Evolutionary conservation across 1,284 basidiomycete genomes (phyloP).

Genomic region (Cutaneotrichosporon sp.): DNA sequence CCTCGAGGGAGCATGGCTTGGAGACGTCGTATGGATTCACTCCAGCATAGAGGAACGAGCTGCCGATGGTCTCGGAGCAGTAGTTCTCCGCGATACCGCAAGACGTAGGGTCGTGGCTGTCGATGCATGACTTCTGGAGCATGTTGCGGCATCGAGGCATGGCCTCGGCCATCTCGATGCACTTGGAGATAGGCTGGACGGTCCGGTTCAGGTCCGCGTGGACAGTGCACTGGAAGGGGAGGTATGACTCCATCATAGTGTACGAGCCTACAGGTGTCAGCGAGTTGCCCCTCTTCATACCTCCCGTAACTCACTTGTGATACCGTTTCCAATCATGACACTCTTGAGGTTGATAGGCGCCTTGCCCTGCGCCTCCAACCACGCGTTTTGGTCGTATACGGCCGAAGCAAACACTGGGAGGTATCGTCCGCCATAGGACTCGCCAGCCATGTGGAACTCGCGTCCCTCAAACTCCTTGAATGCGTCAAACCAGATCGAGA

Average conservation of each 20-base stretch:
- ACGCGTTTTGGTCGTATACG: conserved; percentile 70
- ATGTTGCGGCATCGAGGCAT: conserved; percentile 42
- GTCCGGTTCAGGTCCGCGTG: conserved; percentile 39
- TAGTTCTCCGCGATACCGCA: conserved; percentile 56
- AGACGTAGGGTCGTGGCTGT: conserved; percentile 54
- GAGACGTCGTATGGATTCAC: conserved; percentile 61
- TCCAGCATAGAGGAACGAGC: conserved; percentile 34
- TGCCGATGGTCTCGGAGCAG: conserved; percentile 51
- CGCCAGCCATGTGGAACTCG: conserved; percentile 63
- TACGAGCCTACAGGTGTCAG: conserved; percentile 1
- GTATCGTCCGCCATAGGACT: conserved; percentile 61
- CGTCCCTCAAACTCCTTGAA: conserved; percentile 63
- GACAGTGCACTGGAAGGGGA: conserved; percentile 42
- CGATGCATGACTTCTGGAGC: conserved; percentile 32
- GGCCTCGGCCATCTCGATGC: conserved; percentile 44
- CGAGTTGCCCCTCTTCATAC: no score
- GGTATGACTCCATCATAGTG: conserved; percentile 36
- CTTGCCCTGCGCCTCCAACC: conserved; percentile 57
- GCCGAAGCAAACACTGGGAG: conserved; percentile 75
- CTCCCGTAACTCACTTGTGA: conserved; percentile 34
- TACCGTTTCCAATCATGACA: conserved; percentile 67
- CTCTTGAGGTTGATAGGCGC: conserved; percentile 72
- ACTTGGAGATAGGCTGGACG: conserved; percentile 35
- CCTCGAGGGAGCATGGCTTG: conserved; percentile 54
- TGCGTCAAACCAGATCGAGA: conserved; percentile 68